Conservation (phyloP, 2,329 filamentous ascomycete genomes). For the Trematosphaeria pertusa region DNA sequence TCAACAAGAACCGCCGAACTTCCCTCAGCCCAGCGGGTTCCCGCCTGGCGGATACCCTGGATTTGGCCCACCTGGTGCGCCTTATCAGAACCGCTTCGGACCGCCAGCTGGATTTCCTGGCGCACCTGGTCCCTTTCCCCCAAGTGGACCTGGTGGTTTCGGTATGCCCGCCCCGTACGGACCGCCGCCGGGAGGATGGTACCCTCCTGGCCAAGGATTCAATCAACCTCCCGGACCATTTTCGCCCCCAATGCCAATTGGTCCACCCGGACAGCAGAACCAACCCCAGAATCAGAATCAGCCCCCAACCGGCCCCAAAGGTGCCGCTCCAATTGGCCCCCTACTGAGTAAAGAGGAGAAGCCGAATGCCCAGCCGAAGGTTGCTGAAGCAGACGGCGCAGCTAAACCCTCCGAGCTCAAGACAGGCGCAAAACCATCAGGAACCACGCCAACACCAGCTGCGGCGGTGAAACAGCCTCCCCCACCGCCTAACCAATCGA, state of each 20-base stretch:
- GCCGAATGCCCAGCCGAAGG: conserved; percentile 36
- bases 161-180: conserved; percentile 74
- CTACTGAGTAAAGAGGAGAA: conserved; percentile 38
- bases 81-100: conserved; percentile 53
- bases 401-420: conserved; percentile 64
- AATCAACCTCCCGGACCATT: conserved; percentile 72
- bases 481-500: conserved; percentile 71
- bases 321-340: conserved; percentile 37
- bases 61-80: conserved; percentile 49
- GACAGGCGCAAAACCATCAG: conserved; percentile 51
- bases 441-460: conserved; percentile 46
- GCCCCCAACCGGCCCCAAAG: conserved; percentile 47
- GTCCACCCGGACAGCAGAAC: conserved; percentile 58
- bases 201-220: conserved; percentile 77
- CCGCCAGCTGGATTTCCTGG: conserved; percentile 55
- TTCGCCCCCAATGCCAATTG: conserved; percentile 65
- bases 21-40: conserved; percentile 51
- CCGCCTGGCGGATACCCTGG: conserved; percentile 51
- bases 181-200: conserved; percentile 74
- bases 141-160: conserved; percentile 60
- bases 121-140: conserved; percentile 56
- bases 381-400: conserved; percentile 55
- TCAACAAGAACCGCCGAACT: conserved; percentile 47
- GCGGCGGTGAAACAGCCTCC: conserved; percentile 59
- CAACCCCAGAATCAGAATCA: conserved; percentile 39